A percentile compares a stretch with the other conserved stretches of the same genome.
phyloP scores from a whole-genome alignment of 331 rosid genomes.

The Malus hybrid region DNA sequence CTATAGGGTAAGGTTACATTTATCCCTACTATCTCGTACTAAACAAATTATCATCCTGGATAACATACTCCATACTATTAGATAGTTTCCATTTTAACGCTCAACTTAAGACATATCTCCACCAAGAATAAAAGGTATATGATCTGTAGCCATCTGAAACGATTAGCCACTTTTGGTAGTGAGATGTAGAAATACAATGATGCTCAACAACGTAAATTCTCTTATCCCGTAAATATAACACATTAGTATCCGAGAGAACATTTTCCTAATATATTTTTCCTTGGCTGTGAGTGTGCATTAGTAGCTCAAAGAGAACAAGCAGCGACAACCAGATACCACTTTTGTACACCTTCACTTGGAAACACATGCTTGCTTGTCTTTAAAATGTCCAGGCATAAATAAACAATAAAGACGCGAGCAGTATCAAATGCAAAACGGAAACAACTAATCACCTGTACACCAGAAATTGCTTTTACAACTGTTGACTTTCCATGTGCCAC shows the following conservation, averaged over 20 bases:
- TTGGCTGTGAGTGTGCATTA: not conserved
- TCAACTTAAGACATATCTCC: not conserved
- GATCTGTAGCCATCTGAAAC: not conserved
- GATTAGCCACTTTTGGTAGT: not conserved
- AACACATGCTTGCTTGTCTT: not conserved
- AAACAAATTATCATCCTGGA: not conserved
- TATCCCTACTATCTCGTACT: not conserved
- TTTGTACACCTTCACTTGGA: not conserved
- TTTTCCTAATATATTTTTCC: not conserved
- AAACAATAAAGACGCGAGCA: not conserved
- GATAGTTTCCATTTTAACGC: not conserved
- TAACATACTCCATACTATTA: not conserved
- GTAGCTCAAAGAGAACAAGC: not conserved
- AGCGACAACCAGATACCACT: not conserved
- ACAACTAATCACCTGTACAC: conserved; percentile 64
- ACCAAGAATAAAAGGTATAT: not conserved
- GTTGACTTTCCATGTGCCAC: conserved; percentile 99
- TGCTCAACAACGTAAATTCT: not conserved
- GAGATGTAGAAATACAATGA: not conserved
- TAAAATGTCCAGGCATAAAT: not conserved
- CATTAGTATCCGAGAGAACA: not conserved
- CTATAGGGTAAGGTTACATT: not conserved
- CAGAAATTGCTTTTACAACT: conserved; percentile 91
- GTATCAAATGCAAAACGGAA: not conserved
- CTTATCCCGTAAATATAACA: too few relatives aligned